Evolutionary conservation across 176 grass and related monocot genomes (phyloP), one percentile per base, ranked within the genome.

Genomic region (Triticum turgidum): DNA sequence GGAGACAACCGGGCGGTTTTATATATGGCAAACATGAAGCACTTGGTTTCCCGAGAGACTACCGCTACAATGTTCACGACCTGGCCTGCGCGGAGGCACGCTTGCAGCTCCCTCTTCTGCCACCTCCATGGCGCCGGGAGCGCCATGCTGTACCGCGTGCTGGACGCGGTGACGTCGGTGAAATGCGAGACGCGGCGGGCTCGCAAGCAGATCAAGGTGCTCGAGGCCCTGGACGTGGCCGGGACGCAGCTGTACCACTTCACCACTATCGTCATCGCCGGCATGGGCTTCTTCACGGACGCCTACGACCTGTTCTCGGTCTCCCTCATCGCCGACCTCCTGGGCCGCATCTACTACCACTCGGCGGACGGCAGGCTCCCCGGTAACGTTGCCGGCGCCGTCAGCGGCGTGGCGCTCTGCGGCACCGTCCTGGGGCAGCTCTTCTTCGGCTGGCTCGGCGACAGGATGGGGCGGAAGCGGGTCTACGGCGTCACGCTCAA

Each of bases 241-340:
- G 34, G 68, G 68, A 71, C 68, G 68, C 68, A 70, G 68, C 68
- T 70, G 7, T 69, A 69, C 33, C 66, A 69, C 66, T 69, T 69
- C 66, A 69, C 66, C 32, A 69, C 32, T 17, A 94, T 97, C 89
- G 65, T 97, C 6, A 76, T 97, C 15, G 90, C 95, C 21, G 95
- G 95, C 22, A 97, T 97, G 95, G 95, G 95, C 45, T 97, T 97
- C 86, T 94, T 97, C 86, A 97, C 95, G 0, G 95, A 97, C 49
- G 92, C 95, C 14, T 97, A 94, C 79, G 95, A 97, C 82, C 92
- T 97, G 78, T 97, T 97, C 86, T 92, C 52, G 5, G 32, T 37
- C 33, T 69, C 15, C 66, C 66, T 69, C 1, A 70, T 71, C 20
- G 9, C 68, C 34, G 68, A 39, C 68, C 68, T 71, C 68, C 34